A percentile compares a stretch with the other conserved stretches of the same genome.
These are phyloP conservation scores for Mycosphaerella arachidis DNA, from an alignment of 2,329 filamentous ascomycete genomes.

Conservation along the genomic window DNA sequence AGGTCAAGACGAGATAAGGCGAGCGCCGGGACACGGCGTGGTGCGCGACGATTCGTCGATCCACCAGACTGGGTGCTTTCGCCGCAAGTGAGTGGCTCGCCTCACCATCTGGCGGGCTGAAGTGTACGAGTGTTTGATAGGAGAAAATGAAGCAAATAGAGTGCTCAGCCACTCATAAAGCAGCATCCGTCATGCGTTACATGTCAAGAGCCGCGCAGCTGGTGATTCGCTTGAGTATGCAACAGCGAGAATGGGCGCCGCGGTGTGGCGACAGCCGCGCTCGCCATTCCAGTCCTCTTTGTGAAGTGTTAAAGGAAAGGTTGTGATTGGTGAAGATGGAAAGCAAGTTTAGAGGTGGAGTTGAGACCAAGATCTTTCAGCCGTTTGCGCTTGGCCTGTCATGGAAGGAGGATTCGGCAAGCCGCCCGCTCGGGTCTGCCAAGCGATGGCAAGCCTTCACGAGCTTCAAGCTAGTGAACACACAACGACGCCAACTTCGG, in stretches of 20 bases:
- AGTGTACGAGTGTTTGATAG: not conserved
- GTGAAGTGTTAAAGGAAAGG: not conserved
- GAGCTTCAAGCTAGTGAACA: not conserved
- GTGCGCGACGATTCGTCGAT: not conserved
- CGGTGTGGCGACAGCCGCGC: not conserved
- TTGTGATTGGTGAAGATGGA: not conserved
- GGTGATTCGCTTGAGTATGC: not conserved
- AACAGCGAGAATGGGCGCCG: too few relatives aligned
- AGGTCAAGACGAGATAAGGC: constrained; percentile 5
- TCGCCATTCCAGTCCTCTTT: not conserved
- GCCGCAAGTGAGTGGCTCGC: not conserved
- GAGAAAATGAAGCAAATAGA: not conserved
- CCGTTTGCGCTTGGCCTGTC: not conserved
- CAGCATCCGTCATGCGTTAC: not conserved
- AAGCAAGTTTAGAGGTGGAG: not conserved
- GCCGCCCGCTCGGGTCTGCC: not conserved
- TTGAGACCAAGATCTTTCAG: not conserved
- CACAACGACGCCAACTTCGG: not conserved
- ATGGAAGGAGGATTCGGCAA: not conserved
- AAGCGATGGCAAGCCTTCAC: not conserved
- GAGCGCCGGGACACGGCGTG: not conserved
- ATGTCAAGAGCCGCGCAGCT: not conserved
- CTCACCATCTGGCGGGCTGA: not conserved
- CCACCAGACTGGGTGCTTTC: not conserved
- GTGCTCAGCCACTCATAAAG: not conserved